phyloP scores from a whole-genome alignment of 129 eudicot species.

The Pseudognaphalium luteoalbum region DNA sequence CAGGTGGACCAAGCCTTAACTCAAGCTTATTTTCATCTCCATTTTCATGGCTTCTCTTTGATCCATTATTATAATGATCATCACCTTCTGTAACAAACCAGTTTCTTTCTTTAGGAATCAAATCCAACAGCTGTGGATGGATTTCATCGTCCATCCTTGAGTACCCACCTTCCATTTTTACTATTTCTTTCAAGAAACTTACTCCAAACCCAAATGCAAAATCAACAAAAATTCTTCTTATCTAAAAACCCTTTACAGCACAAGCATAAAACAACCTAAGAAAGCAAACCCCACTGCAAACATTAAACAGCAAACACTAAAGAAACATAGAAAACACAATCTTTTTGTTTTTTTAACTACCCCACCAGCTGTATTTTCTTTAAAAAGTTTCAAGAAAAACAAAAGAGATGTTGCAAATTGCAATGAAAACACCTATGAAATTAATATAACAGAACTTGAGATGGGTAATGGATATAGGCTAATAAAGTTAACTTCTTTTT shows the following conservation, averaged over 20 bases:
- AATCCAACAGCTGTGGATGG: slow-evolving; percentile 61
- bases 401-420: slow-evolving; percentile 18
- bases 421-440: slow-evolving; percentile 21
- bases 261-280: slow-evolving; percentile 4
- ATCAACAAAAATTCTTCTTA: neutral
- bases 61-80: slow-evolving; percentile 5
- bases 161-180: slow-evolving; percentile 45
- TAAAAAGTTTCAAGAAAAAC: slow-evolving; percentile 10
- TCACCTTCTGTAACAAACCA: slow-evolving; percentile 37
- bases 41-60: slow-evolving; percentile 35
- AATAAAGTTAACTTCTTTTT: slow-evolving; percentile 28
- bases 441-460: slow-evolving; percentile 40
- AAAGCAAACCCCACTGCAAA: slow-evolving; percentile 22
- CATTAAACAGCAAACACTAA: slow-evolving; percentile 7
- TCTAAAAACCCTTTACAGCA: slow-evolving; percentile 5
- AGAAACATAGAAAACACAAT: slow-evolving; percentile 1
- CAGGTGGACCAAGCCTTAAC: slow-evolving; percentile 86
- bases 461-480: slow-evolving; percentile 24
- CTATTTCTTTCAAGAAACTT: slow-evolving; percentile 9
- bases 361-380: slow-evolving; percentile 17
- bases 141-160: slow-evolving; percentile 39
- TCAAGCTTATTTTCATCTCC: slow-evolving; percentile 75
- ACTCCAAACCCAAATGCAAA: slow-evolving; percentile 30
- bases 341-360: neutral
- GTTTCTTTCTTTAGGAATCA: slow-evolving; percentile 61